phyloP scores from a whole-genome alignment of 2,329 filamentous ascomycete genomes.

The Pyricularia grisea region DNA sequence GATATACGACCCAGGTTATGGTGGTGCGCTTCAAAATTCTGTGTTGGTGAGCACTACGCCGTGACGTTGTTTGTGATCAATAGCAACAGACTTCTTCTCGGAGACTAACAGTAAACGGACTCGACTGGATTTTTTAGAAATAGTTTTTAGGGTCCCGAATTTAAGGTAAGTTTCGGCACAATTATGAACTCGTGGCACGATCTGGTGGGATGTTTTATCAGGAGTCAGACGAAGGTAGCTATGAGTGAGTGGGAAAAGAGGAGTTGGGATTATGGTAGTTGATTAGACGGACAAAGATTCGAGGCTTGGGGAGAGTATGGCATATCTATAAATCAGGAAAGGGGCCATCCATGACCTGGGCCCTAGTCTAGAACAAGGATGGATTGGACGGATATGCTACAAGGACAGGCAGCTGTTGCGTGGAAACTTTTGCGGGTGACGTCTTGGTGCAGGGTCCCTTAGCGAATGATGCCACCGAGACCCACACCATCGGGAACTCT shows the following conservation, averaged over 20 bases:
- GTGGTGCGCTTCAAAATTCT: background rate
- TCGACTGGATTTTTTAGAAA: background rate
- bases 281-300: background rate
- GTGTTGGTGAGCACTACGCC: background rate
- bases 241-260: background rate
- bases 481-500: background rate
- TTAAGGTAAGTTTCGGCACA: background rate
- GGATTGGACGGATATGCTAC: slow-evolving; percentile 1
- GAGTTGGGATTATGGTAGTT: background rate
- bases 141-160: background rate
- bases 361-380: background rate
- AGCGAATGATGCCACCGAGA: background rate
- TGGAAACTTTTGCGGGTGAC: background rate
- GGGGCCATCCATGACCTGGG: background rate
- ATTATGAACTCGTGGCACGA: background rate
- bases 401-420: background rate
- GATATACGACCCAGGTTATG: background rate
- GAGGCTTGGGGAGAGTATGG: background rate
- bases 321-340: background rate
- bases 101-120: background rate
- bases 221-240: background rate
- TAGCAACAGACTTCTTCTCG: background rate
- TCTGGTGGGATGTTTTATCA: background rate
- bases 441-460: slow-evolving; percentile 1
- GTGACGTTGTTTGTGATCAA: background rate